Conservation (phyloP, 129 eudicot species). For the Centaurea solstitialis region DNA sequence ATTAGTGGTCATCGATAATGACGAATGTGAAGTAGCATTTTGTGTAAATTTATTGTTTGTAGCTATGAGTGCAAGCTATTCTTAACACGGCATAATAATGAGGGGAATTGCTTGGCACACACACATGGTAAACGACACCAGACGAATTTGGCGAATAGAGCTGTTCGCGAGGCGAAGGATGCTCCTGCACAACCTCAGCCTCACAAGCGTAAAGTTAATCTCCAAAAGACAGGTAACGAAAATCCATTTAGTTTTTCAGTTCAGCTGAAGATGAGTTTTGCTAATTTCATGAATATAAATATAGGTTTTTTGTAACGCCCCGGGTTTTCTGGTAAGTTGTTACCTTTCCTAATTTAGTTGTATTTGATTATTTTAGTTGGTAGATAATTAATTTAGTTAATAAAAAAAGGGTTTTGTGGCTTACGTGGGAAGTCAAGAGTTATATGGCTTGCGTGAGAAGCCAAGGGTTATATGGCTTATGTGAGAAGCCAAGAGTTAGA, state of each 20-base stretch:
- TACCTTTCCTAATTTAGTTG: too few relatives aligned
- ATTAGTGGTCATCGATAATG: background rate
- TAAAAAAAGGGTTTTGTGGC: too few relatives aligned
- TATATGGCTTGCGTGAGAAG: too few relatives aligned
- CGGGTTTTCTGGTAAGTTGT: too few relatives aligned
- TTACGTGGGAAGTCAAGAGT: too few relatives aligned
- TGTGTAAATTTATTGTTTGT: slow-evolving; percentile 5
- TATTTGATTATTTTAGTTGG: too few relatives aligned
- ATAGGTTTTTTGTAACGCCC: too few relatives aligned
- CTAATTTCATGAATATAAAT: background rate
- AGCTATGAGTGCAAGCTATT: slow-evolving; percentile 95
- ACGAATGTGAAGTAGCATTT: background rate
- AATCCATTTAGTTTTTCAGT: too few relatives aligned
- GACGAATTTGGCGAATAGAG: slow-evolving; percentile 94
- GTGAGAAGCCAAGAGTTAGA: too few relatives aligned
- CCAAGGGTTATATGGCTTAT: too few relatives aligned
- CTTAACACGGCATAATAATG: slow-evolving; percentile 86
- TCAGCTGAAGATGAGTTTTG: too few relatives aligned
- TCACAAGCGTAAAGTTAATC: slow-evolving; percentile 71
- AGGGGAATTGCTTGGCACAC: slow-evolving; percentile 97
- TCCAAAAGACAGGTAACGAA: slow-evolving; percentile 53
- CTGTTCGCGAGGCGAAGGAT: slow-evolving; percentile 98
- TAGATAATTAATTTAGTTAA: too few relatives aligned
- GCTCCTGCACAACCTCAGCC: slow-evolving; percentile 98
- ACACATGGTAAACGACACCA: slow-evolving; percentile 97